Conservation (phyloP, 495 filamentous ascomycete species). For the Apodospora peruviana region DNA sequence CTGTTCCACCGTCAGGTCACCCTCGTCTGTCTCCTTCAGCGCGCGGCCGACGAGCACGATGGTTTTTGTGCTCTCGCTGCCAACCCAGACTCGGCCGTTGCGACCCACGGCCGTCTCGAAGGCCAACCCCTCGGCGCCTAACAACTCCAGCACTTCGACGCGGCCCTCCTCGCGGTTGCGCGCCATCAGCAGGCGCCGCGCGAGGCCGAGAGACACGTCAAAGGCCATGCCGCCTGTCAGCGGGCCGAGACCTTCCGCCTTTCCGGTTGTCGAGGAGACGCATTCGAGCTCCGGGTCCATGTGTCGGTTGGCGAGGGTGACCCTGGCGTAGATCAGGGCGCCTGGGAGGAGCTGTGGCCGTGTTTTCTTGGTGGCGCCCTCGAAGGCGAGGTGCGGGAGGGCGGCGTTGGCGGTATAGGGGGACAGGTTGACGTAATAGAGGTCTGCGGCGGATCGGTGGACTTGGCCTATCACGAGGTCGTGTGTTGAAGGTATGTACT, state of each 20-base stretch:
- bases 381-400: conserved; percentile 84
- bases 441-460: conserved; percentile 66
- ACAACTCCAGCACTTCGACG: conserved; percentile 72
- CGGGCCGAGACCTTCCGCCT: conserved; percentile 81
- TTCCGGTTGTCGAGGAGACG: conserved; percentile 78
- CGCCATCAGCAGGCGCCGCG: conserved; percentile 66
- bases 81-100: conserved; percentile 91
- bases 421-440: conserved; percentile 58
- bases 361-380: conserved; percentile 86
- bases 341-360: conserved; percentile 69
- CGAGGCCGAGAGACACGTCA: conserved; percentile 71
- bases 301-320: conserved; percentile 66
- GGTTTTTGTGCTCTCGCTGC: conserved; percentile 62
- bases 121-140: conserved; percentile 68
- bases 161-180: conserved; percentile 58
- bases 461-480: conserved; percentile 86
- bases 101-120: conserved; percentile 95
- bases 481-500: conserved; percentile 72
- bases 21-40: conserved; percentile 67
- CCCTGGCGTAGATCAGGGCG: conserved; percentile 79
- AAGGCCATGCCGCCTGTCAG: conserved; percentile 85
- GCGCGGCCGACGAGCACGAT: conserved; percentile 72
- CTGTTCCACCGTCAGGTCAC: conserved; percentile 58
- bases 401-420: conserved; percentile 66
- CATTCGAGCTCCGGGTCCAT: conserved; percentile 89